These are phyloP conservation scores for Maudiozyma bulderi DNA, from an alignment of 805 yeast genomes.

Conservation along the genomic window DNA sequence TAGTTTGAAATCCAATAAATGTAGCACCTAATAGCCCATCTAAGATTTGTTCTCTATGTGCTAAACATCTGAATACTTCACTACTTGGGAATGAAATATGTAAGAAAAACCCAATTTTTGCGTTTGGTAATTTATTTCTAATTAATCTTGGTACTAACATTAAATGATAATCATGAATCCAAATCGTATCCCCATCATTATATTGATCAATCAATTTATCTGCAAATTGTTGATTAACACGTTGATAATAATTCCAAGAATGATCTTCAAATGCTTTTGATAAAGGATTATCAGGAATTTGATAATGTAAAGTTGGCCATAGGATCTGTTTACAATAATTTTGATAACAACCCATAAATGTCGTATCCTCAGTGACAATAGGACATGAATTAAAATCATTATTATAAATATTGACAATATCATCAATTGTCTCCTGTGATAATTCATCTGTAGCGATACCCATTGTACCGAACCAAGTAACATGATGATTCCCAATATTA, in stretches of 20 bases:
- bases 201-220: constrained; percentile 60
- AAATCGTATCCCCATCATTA: constrained; percentile 64
- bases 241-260: constrained; percentile 78
- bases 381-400: constrained; percentile 49
- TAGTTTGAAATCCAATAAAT: constrained; percentile 79
- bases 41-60: constrained; percentile 68
- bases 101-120: constrained; percentile 82
- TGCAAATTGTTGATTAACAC: constrained; percentile 70
- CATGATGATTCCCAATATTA: constrained; percentile 24
- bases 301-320: constrained; percentile 94
- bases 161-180: constrained; percentile 93
- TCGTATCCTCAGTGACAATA: constrained; percentile 63
- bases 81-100: constrained; percentile 93
- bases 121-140: constrained; percentile 63
- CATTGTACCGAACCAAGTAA: constrained; percentile 76
- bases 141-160: constrained; percentile 79
- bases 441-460: constrained; percentile 89
- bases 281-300: constrained; percentile 88
- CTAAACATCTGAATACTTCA: constrained; percentile 89
- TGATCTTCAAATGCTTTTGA: constrained; percentile 90
- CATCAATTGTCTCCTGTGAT: constrained; percentile 43
- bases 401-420: constrained; percentile 40
- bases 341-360: constrained; percentile 81
- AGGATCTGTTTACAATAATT: constrained; percentile 87
- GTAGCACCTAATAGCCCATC: constrained; percentile 86